A percentile compares a stretch with the other conserved stretches of the same genome.
phyloP scores from a whole-genome alignment of 2,329 filamentous ascomycete species.

The Pezizomycotina sp. region DNA sequence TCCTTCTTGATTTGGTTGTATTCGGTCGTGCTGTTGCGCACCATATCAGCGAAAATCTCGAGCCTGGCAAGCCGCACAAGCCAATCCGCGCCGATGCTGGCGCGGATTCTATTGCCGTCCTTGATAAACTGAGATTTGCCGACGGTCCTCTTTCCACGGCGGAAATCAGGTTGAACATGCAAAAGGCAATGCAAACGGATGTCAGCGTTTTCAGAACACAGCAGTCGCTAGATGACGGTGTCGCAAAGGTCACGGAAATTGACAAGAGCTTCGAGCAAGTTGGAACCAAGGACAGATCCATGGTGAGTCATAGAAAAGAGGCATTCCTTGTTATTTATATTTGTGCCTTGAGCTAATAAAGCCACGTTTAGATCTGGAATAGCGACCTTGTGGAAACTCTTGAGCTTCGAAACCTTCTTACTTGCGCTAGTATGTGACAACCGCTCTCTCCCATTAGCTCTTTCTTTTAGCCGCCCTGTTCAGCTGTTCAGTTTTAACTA shows the following conservation, averaged over 20 bases:
- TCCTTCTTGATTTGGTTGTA: constrained; percentile 88
- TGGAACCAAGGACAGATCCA: constrained; percentile 93
- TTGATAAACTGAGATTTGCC: constrained; percentile 72
- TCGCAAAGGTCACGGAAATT: constrained; percentile 69
- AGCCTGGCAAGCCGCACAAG: constrained; percentile 62
- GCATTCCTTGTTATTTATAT: background rate
- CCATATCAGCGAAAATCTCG: constrained; percentile 89
- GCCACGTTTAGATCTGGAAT: constrained; percentile 60
- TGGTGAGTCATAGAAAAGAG: constrained; percentile 34
- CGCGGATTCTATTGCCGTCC: constrained; percentile 66
- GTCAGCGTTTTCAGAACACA: constrained; percentile 94
- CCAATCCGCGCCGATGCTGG: constrained; percentile 71
- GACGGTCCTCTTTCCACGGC: constrained; percentile 73
- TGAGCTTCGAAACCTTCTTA: constrained; percentile 85
- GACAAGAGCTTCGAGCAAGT: constrained; percentile 66
- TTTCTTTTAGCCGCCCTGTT: constrained; percentile 18
- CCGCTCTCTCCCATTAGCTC: too few species aligned
- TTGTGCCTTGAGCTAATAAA: constrained; percentile 1
- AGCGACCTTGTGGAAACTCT: constrained; percentile 91
- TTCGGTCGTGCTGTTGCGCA: constrained; percentile 96
- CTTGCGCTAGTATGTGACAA: too few species aligned
- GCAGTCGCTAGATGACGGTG: constrained; percentile 83
- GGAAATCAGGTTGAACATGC: constrained; percentile 81
- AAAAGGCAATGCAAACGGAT: constrained; percentile 96
- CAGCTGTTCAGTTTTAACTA: constrained; percentile 15